Conservation (phyloP, 1,139 yeast species). For the Suhomyces kunorum region DNA sequence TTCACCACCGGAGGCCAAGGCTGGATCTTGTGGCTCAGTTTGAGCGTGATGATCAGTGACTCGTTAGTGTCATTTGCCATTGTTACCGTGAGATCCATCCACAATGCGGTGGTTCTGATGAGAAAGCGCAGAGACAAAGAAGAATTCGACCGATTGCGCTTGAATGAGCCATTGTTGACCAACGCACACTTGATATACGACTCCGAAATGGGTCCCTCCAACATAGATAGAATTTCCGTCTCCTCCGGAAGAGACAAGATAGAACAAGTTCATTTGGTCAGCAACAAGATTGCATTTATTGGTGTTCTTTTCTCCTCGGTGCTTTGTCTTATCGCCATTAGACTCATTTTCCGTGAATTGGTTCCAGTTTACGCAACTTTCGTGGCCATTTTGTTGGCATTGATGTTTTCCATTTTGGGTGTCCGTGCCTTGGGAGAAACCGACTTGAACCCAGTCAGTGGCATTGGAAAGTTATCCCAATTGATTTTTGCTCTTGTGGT, state of each 20-base stretch:
- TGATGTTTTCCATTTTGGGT: constrained; percentile 78
- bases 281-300: constrained; percentile 47
- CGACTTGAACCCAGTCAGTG: constrained; percentile 94
- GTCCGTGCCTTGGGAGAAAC: constrained; percentile 96
- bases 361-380: constrained; percentile 73
- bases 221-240: neutral
- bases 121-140: constrained; percentile 9
- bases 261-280: constrained; percentile 44
- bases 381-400: constrained; percentile 70
- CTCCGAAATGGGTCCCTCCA: constrained; percentile 3
- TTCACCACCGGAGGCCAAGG: constrained; percentile 96
- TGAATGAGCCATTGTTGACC: constrained; percentile 7
- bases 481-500: constrained; percentile 78
- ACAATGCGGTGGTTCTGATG: constrained; percentile 11
- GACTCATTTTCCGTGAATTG: constrained; percentile 64
- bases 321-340: constrained; percentile 64
- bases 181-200: constrained; percentile 4
- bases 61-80: constrained; percentile 79
- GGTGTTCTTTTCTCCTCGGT: constrained; percentile 70
- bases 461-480: constrained; percentile 93
- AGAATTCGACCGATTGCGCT: constrained; percentile 1
- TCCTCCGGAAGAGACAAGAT: constrained; percentile 9
- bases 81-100: constrained; percentile 52
- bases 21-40: constrained; percentile 94
- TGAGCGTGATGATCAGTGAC: constrained; percentile 92